Percentiles rank a stretch among this genome's conserved stretches.
These are phyloP conservation scores for Ilyonectria robusta DNA, from an alignment of 2,329 filamentous ascomycete species.

Conservation along the genomic window DNA sequence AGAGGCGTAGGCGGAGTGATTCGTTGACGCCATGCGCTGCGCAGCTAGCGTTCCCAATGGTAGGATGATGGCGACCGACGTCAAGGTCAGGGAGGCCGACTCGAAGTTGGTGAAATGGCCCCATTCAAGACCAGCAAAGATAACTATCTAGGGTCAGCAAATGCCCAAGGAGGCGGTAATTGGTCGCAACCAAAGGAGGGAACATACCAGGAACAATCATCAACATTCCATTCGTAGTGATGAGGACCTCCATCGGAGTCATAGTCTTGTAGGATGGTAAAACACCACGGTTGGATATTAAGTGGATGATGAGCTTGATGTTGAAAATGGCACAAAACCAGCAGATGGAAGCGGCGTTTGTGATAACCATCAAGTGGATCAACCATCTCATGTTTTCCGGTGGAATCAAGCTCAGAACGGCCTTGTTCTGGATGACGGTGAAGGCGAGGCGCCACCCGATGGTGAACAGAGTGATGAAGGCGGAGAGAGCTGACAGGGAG, in stretches of 20 bases:
- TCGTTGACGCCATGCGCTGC: conserved; percentile 57
- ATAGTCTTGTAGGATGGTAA: conserved; percentile 59
- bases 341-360: conserved; percentile 59
- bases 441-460: conserved; percentile 52
- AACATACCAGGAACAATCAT: conserved; percentile 69
- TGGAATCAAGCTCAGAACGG: conserved; percentile 45
- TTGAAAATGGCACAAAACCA: conserved; percentile 73
- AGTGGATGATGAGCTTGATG: conserved; percentile 63
- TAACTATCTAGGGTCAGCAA: conserved; percentile 52
- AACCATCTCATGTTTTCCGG: conserved; percentile 54
- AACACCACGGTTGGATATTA: conserved; percentile 62
- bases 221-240: conserved; percentile 69
- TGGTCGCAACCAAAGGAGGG: background rate
- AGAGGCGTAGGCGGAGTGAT: conserved; percentile 39
- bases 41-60: conserved; percentile 68
- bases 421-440: conserved; percentile 54
- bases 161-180: background rate
- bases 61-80: conserved; percentile 65
- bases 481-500: conserved; percentile 50
- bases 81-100: conserved; percentile 63
- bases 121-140: conserved; percentile 66
- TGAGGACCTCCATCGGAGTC: conserved; percentile 67
- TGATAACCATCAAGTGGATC: conserved; percentile 55
- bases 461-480: conserved; percentile 51
- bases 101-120: conserved; percentile 61